Evolutionary conservation across 1,284 basidiomycete species (phyloP), one percentile per base, ranked within the genome.

Genomic region (Schizopora paradoxa): DNA sequence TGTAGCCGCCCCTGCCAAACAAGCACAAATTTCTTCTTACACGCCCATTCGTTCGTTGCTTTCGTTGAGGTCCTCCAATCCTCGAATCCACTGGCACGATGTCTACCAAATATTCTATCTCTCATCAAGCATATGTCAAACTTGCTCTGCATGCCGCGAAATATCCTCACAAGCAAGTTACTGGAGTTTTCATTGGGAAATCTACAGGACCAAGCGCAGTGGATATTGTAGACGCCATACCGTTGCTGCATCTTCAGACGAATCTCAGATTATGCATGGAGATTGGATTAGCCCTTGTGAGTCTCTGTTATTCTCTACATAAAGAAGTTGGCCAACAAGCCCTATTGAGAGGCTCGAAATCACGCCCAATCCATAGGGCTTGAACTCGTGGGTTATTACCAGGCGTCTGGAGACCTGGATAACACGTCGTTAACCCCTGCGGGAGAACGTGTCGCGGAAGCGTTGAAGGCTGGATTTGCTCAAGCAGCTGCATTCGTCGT

Each of bases 221-320:
- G 27, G 60, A 62, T 47, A 70, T 83, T 40, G 64, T 69, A 40
- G 85, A 88, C 57, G 72, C 77, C 3, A 68, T 89, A 27, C 85
- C 85, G n/a, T 66, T 88, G 26, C 69, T 86, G 40, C 86, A 88
- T 58, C 78, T 86, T 57, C 88, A 84, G 86, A 86, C 84, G 7
- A 80, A 73, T 53, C 66, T 88, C 43, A 83, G 79, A 51, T 81
- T 82, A 2, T 84, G 83, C 77, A 85, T 86, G 79, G 84, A 87
- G 58, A 79, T 86, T 50, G 86, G 83, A 10, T 67, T 89, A 38
- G 81, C 83, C 54, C 63, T 88, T 55, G 85, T 86, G 55, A 57
- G 76, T 65, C n/a, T 38, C 34, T 25, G 19, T 31, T 28, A 11
- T 37, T 25, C 19, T 33, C 48, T n/a, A n/a, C n/a, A n/a, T n/a